phyloP scores from a whole-genome alignment of 306 rosid genomes.

The Fragaria vesca region DNA sequence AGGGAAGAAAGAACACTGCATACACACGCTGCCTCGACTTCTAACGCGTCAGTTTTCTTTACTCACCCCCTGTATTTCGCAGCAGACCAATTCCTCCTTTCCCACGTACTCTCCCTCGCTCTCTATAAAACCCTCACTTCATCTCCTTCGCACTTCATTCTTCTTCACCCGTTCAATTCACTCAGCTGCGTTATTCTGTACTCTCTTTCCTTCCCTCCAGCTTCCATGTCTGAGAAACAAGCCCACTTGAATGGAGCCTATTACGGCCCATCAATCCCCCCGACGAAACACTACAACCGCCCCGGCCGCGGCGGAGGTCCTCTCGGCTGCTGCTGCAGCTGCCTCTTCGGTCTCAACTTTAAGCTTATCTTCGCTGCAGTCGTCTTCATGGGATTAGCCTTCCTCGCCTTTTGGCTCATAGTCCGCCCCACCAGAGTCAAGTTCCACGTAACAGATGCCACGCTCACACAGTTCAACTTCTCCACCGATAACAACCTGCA shows the following conservation, averaged over 20 bases:
- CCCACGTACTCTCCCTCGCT: no score
- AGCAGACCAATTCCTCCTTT: not conserved
- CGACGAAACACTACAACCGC: constrained; percentile 38
- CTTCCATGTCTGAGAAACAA: constrained; percentile 40
- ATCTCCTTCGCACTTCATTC: not conserved
- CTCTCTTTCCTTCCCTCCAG: not conserved
- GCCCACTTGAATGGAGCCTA: constrained; percentile 68
- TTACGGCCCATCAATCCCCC: constrained; percentile 77
- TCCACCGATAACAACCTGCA: constrained; percentile 29
- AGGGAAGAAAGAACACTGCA: no score
- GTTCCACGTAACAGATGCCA: constrained; percentile 47
- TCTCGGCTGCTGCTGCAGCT: constrained; percentile 36
- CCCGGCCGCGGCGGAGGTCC: constrained; percentile 38
- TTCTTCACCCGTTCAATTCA: not conserved
- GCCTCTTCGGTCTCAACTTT: constrained; percentile 41
- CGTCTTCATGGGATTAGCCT: constrained; percentile 23
- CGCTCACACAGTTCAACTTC: constrained; percentile 54
- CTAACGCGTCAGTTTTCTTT: not conserved
- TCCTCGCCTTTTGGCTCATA: constrained; percentile 44
- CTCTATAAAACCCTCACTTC: constrained; percentile 2
- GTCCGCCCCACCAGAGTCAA: constrained; percentile 50
- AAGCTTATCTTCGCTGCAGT: constrained; percentile 31
- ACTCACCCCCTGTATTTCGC: not conserved
- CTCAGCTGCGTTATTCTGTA: not conserved
- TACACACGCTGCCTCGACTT: no score